These are phyloP conservation scores for Calonectria honghensis DNA, from an alignment of 2,329 filamentous ascomycete species.

Conservation along the genomic window DNA sequence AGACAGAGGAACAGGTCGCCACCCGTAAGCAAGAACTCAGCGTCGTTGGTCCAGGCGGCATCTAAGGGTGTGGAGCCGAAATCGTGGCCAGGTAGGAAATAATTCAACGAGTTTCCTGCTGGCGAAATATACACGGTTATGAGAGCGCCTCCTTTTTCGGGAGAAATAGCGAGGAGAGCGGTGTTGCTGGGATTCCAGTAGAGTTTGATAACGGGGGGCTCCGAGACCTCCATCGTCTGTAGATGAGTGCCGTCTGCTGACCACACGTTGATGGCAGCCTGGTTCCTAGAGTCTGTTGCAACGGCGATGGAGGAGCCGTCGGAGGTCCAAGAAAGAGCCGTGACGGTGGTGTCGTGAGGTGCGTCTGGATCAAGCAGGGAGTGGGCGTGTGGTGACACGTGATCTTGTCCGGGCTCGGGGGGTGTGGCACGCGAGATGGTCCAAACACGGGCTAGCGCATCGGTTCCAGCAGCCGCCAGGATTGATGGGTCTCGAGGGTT, in stretches of 20 bases:
- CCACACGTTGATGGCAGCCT: slow-evolving; percentile 75
- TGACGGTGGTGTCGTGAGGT: slow-evolving; percentile 72
- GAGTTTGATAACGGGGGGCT: slow-evolving; percentile 77
- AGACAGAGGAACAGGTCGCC: slow-evolving; percentile 72
- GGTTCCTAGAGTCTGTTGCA: slow-evolving; percentile 72
- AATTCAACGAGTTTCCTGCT: slow-evolving; percentile 66
- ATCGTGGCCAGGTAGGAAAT: slow-evolving; percentile 70
- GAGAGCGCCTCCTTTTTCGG: slow-evolving; percentile 71
- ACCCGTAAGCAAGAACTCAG: slow-evolving; percentile 76
- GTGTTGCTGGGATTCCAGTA: slow-evolving; percentile 75
- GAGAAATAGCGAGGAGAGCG: slow-evolving; percentile 74
- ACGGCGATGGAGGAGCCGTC: slow-evolving; percentile 75
- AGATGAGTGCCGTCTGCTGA: slow-evolving; percentile 70
- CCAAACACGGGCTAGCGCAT: slow-evolving; percentile 82
- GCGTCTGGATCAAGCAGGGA: slow-evolving; percentile 72
- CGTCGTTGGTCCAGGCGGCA: slow-evolving; percentile 75
- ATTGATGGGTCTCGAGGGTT: slow-evolving; percentile 78
- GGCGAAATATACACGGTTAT: slow-evolving; percentile 73
- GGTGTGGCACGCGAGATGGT: slow-evolving; percentile 74
- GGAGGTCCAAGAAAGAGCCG: slow-evolving; percentile 76
- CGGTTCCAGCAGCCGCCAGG: slow-evolving; percentile 81
- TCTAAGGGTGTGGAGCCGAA: slow-evolving; percentile 72
- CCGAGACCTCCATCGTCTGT: slow-evolving; percentile 73
- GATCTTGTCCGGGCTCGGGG: slow-evolving; percentile 63
- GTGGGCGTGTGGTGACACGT: slow-evolving; percentile 62